These are phyloP conservation scores for Conticribra weissflogii DNA, from an alignment of 108 stramenopile genomes.

Conservation along the genomic window DNA sequence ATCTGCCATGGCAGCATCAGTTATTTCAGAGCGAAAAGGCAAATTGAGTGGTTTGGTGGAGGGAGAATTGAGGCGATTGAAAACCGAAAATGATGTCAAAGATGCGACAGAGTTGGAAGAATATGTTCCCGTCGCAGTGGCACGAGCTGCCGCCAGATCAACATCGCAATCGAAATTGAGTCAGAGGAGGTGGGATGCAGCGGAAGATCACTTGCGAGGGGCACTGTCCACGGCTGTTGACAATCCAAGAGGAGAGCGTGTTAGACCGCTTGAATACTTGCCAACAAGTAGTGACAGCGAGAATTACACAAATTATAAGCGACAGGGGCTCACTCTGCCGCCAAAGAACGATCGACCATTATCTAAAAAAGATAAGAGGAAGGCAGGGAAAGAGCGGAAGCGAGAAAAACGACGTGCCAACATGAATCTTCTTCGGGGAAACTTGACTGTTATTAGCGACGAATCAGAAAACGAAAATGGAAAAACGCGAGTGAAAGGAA, in stretches of 20 bases:
- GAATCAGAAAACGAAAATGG: slow-evolving; percentile 7
- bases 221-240: slow-evolving; percentile 67
- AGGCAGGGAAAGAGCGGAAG: slow-evolving; percentile 32
- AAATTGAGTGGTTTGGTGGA: slow-evolving; percentile 45
- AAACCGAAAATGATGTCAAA: slow-evolving; percentile 20
- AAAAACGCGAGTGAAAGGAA: slow-evolving; percentile 31
- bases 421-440: not conserved
- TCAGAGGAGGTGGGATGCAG: slow-evolving; percentile 71
- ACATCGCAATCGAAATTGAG: slow-evolving; percentile 50
- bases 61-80: slow-evolving; percentile 48
- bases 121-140: slow-evolving; percentile 39
- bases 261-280: slow-evolving; percentile 21
- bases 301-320: slow-evolving; percentile 1
- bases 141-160: slow-evolving; percentile 22
- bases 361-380: slow-evolving; percentile 48
- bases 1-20: slow-evolving; percentile 71
- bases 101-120: slow-evolving; percentile 30
- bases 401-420: slow-evolving; percentile 38
- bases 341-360: slow-evolving; percentile 31
- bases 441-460: not conserved
- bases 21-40: slow-evolving; percentile 41
- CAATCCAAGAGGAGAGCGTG: slow-evolving; percentile 72
- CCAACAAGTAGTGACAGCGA: slow-evolving; percentile 3
- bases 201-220: slow-evolving; percentile 78
- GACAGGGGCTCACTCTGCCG: slow-evolving; percentile 6